Percentiles rank a stretch among this genome's conserved stretches.
Evolutionary conservation across 2,329 filamentous ascomycete species (phyloP).

Genomic region (Chalaropsis ovoidea): DNA sequence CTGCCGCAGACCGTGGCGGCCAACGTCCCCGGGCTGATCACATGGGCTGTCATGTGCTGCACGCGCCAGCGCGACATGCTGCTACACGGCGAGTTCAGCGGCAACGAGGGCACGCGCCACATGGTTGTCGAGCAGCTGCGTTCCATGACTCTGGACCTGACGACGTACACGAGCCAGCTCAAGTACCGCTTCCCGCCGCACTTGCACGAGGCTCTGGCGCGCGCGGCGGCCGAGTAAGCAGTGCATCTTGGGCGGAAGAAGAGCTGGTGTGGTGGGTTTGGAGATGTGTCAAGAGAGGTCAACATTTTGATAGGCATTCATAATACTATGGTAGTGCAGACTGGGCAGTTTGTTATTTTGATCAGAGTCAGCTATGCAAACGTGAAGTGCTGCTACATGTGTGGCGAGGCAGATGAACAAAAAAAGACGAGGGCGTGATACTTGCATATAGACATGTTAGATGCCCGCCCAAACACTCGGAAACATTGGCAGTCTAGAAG

Average conservation of each 20-base stretch:
- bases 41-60: conserved; percentile 88
- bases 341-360: too few species aligned
- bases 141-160: conserved; percentile 77
- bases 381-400: too few species aligned
- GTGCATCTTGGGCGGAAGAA: too few species aligned
- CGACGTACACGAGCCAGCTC: conserved; percentile 82
- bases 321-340: too few species aligned
- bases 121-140: conserved; percentile 60
- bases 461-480: too few species aligned
- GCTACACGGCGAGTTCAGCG: conserved; percentile 61
- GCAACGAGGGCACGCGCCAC: conserved; percentile 54
- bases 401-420: too few species aligned
- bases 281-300: too few species aligned
- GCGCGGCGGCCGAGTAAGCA: conserved; percentile 61
- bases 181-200: conserved; percentile 80
- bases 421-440: too few species aligned
- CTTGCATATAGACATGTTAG: too few species aligned
- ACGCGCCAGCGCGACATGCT: conserved; percentile 65
- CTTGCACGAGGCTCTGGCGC: conserved; percentile 78
- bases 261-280: background rate
- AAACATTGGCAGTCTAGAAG: too few species aligned
- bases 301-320: too few species aligned
- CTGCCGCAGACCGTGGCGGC: conserved; percentile 73
- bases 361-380: too few species aligned
- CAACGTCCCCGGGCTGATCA: conserved; percentile 80